Base-by-base conservation (phyloP, 768 basidiomycete genomes). In the Phaeotremella fagi region DNA sequence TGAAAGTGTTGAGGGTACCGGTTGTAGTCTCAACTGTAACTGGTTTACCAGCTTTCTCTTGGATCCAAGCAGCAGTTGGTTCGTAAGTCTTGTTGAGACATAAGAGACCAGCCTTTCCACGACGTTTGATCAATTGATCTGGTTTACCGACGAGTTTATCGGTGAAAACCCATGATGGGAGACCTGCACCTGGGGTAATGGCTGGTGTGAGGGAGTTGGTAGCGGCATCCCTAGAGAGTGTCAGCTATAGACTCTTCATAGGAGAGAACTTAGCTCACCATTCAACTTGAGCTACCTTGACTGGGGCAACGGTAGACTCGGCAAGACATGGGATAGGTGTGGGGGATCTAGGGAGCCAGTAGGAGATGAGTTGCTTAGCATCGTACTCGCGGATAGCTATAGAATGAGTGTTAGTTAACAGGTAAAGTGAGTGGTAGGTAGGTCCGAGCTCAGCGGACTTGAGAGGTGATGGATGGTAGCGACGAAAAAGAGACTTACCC, bases 1-100 rank as follows among this genome's bases (percentile, higher is more conserved):
- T 97, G 79, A 99, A 98, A 75, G 85, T 95, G 80, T 86, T 91
- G 61, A 99, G 81, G 28, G 89, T 90, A 56, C 94, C 94, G n/a
- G 86, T 88, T 57, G 88, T 84, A 42, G 86, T 82, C 78, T 95
- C 95, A 55, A 97, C 94, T 87, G 90, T 61, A 75, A 90, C 87
- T 42, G 87, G 86, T 76, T 95, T 95, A 55, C 94, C 92, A 27
- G 94, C 92, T 29, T 86, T 81, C 59, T 85, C 83, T 48, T 80
- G 71, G 71, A 98, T 87, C 92, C 95, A 98, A 45, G 81, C 76
- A 72, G 82, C 88, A 20, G 88, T 88, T 67, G 86, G 87, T 31
- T 84, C 80, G 88, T 88, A 95, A 22, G 81, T 79, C 79, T 92
- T 92, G 84, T 98, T 97, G 62, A 99, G 81, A 29, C 85, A 84